phyloP scores from a whole-genome alignment of 495 filamentous ascomycete genomes.

The Xylaria cubensis region DNA sequence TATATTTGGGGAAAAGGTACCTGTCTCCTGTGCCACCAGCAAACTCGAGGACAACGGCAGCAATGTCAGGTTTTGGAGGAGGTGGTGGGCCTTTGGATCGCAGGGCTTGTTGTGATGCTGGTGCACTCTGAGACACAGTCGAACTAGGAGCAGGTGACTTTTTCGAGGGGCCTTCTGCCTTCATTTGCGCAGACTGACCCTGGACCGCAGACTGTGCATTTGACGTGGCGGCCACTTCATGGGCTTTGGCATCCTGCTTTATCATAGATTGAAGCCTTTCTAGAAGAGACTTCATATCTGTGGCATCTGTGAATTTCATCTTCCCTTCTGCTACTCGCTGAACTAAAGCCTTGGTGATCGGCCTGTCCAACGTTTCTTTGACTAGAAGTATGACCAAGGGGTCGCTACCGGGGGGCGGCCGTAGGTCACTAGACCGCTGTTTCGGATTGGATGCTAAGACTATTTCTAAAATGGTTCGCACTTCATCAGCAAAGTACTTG shows the following conservation, averaged over 20 bases:
- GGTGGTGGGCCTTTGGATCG: conserved; percentile 62
- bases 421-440: conserved; percentile 49
- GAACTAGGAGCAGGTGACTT: conserved; percentile 35
- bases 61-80: conserved; percentile 65
- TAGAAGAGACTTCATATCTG: conserved; percentile 50
- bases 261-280: conserved; percentile 42
- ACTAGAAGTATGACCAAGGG: conserved; percentile 51
- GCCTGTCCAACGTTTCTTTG: conserved; percentile 51
- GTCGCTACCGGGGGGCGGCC: conserved; percentile 50
- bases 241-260: conserved; percentile 38
- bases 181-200: conserved; percentile 34
- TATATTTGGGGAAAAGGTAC: conserved; percentile 86
- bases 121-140: conserved; percentile 37
- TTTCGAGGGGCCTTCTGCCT: conserved; percentile 33
- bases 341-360: conserved; percentile 46
- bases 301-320: conserved; percentile 50
- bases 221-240: conserved; percentile 29
- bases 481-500: conserved; percentile 57
- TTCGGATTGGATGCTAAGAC: conserved; percentile 53
- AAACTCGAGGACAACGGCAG: conserved; percentile 85
- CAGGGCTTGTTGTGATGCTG: conserved; percentile 49
- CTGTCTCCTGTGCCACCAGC: conserved; percentile 80
- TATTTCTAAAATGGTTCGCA: conserved; percentile 54
- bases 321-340: conserved; percentile 50
- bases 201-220: conserved; percentile 26